Evolutionary conservation across 176 grass and related monocot genomes (phyloP).

Genomic region (Carex cristatella): DNA sequence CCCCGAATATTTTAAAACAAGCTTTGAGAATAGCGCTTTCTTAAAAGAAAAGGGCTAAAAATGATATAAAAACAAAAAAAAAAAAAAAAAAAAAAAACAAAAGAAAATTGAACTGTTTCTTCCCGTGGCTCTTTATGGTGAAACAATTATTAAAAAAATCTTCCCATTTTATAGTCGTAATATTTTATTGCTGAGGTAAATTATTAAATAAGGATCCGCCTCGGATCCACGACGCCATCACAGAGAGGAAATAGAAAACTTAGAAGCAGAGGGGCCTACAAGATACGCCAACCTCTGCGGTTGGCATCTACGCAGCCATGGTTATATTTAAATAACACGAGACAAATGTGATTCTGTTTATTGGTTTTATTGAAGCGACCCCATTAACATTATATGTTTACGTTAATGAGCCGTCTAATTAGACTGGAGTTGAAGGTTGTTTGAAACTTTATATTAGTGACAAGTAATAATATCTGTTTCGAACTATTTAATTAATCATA

Average conservation of each 20-base stretch:
- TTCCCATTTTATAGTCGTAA: neutral
- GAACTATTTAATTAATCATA: too few relatives aligned
- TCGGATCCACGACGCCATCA: neutral
- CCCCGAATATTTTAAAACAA: too few relatives aligned
- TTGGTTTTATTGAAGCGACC: too few relatives aligned
- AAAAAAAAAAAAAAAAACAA: neutral
- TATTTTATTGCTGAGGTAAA: neutral
- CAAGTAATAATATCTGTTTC: too few relatives aligned
- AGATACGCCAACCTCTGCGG: neutral
- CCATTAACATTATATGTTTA: too few relatives aligned
- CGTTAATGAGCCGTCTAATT: too few relatives aligned
- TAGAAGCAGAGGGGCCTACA: neutral
- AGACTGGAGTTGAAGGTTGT: too few relatives aligned
- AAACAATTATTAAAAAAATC: neutral
- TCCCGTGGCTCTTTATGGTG: neutral
- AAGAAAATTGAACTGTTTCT: neutral
- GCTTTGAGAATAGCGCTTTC: too few relatives aligned
- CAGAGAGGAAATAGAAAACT: neutral
- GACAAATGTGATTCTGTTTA: too few relatives aligned
- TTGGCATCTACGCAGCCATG: neutral
- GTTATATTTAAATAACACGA: too few relatives aligned
- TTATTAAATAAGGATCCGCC: conserved; percentile 1
- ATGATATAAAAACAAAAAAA: neutral
- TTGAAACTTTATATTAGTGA: too few relatives aligned
- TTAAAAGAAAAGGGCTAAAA: neutral